A percentile compares a stretch with the other conserved stretches of the same genome.
These are phyloP conservation scores for Podospora bellae-mahoneyi DNA, from an alignment of 495 filamentous ascomycete genomes.

Conservation along the genomic window DNA sequence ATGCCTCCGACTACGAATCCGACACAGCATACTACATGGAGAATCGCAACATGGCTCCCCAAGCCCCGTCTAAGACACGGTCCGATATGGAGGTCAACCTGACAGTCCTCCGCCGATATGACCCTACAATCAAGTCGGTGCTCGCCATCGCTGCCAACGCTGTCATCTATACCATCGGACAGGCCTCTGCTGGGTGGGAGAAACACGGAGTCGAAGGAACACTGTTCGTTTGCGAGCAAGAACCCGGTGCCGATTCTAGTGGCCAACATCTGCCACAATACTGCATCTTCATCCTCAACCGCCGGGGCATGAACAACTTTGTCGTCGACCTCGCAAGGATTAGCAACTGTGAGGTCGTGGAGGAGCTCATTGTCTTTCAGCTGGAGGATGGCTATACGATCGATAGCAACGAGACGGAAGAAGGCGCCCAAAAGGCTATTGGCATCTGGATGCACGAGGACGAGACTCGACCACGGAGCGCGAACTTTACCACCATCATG, in stretches of 20 bases:
- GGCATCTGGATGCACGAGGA: conserved; percentile 50
- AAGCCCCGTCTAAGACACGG: conserved; percentile 48
- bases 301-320: conserved; percentile 44
- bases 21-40: conserved; percentile 44
- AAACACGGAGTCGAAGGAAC: conserved; percentile 74
- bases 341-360: conserved; percentile 41
- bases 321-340: conserved; percentile 40
- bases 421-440: conserved; percentile 29
- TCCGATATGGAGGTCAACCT: conserved; percentile 81
- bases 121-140: conserved; percentile 62
- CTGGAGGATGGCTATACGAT: conserved; percentile 32
- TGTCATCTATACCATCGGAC: conserved; percentile 72
- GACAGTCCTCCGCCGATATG: conserved; percentile 70
- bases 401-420: conserved; percentile 32
- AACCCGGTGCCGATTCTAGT: conserved; percentile 31
- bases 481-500: conserved; percentile 36
- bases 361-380: conserved; percentile 42
- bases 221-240: conserved; percentile 71
- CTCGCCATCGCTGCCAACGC: conserved; percentile 73
- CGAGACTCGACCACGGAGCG: conserved; percentile 39
- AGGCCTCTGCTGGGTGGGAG: conserved; percentile 63
- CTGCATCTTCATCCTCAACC: conserved; percentile 47
- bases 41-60: conserved; percentile 25
- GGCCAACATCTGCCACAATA: conserved; percentile 29
- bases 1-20: conserved; percentile 65